phyloP scores from a whole-genome alignment of 106 monocot genomes.

The Phalaenopsis aphrodite region DNA sequence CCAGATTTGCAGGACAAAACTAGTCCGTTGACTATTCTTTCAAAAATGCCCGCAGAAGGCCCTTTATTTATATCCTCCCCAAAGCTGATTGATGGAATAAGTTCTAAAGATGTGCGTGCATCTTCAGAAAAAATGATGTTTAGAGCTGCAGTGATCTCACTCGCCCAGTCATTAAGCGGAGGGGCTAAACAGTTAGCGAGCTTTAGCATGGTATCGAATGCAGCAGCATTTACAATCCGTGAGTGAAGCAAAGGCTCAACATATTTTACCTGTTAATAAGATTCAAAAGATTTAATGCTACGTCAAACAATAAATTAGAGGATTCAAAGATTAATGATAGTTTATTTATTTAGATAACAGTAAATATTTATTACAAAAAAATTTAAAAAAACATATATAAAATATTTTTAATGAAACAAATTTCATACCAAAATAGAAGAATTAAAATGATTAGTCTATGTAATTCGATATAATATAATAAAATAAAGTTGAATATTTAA shows the following conservation, averaged over 20 bases:
- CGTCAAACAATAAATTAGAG: no score
- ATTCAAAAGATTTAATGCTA: not conserved
- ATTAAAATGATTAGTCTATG: no score
- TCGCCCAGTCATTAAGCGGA: constrained; percentile 75
- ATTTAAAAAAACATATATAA: no score
- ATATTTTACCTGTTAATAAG: constrained; percentile 65
- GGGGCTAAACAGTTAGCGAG: constrained; percentile 77
- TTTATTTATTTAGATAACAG: no score
- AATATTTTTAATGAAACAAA: no score
- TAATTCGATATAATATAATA: no score
- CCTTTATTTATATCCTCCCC: constrained; percentile 38
- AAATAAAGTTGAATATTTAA: no score
- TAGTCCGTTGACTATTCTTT: constrained; percentile 55
- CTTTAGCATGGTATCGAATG: constrained; percentile 69
- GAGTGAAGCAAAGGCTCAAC: constrained; percentile 74
- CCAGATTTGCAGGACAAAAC: constrained; percentile 60
- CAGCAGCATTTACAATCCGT: constrained; percentile 69
- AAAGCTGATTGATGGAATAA: constrained; percentile 22
- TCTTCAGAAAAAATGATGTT: constrained; percentile 50
- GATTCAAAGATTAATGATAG: no score
- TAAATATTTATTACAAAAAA: no score
- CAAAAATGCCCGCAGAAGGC: constrained; percentile 50
- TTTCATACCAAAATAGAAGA: no score
- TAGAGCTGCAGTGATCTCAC: constrained; percentile 81
- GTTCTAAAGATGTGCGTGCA: constrained; percentile 27